A percentile compares a stretch with the other conserved stretches of the same genome.
These are phyloP conservation scores for Solanum sitiens DNA, from an alignment of 257 asterid genomes.

Conservation along the genomic window DNA sequence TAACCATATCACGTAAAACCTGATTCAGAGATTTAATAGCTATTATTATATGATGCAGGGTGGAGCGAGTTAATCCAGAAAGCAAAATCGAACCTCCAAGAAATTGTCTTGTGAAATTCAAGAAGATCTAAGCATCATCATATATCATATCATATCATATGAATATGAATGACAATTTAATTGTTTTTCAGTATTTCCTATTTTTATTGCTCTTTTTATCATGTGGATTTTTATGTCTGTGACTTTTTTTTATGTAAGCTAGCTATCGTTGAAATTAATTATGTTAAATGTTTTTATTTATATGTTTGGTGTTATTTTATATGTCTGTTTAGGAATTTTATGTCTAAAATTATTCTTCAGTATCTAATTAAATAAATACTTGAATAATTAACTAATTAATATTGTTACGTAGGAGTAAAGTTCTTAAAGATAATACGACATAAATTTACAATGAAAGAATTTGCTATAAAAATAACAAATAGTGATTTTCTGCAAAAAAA, in stretches of 20 bases:
- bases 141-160: background rate
- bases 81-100: background rate
- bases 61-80: background rate
- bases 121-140: background rate
- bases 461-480: no score
- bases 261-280: no score
- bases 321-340: no score
- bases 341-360: no score
- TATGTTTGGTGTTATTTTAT: no score
- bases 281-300: no score
- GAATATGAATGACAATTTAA: background rate
- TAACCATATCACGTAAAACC: fast-evolving
- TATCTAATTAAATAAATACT: no score
- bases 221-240: background rate
- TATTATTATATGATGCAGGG: background rate
- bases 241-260: background rate
- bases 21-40: background rate
- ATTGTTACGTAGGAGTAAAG: no score
- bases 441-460: no score
- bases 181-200: background rate
- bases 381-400: no score
- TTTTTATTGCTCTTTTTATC: background rate
- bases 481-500: no score
- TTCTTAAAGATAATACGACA: no score
- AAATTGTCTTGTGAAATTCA: background rate